A percentile compares a stretch with the other conserved stretches of the same genome.
These are phyloP conservation scores for Leccinellum luteum DNA, from an alignment of 768 basidiomycete genomes.

Conservation along the genomic window DNA sequence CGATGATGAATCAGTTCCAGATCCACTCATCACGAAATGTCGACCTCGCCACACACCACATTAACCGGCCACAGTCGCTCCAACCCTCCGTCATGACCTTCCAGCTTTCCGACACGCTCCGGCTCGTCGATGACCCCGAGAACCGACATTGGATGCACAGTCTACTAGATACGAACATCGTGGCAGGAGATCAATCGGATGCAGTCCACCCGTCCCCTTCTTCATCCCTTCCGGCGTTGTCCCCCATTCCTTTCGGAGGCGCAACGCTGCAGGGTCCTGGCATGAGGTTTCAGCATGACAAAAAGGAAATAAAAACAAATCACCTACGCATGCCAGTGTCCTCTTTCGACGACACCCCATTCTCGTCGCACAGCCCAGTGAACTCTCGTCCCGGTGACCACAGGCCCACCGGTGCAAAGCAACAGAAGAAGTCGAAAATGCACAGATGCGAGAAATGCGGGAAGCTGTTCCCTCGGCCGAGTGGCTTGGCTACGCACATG, in stretches of 20 bases:
- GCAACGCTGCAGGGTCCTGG: conserved; percentile 19
- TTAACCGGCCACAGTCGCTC: conserved; percentile 12
- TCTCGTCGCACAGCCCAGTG: conserved; percentile 10
- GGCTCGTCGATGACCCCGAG: conserved; percentile 29
- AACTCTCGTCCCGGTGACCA: conserved; percentile 9
- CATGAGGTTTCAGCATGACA: conserved; percentile 23
- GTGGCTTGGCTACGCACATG: conserved; percentile 52
- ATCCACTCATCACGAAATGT: conserved; percentile 16
- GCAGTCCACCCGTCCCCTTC: conserved; percentile 5
- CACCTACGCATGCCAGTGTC: conserved; percentile 10
- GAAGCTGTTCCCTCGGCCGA: conserved; percentile 49
- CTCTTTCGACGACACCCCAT: conserved; percentile 3
- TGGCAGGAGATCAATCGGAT: conserved; percentile 16
- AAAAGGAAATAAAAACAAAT: conserved; percentile 8
- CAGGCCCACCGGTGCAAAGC: conserved; percentile 8
- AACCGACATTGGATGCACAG: conserved; percentile 19
- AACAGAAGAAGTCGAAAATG: conserved; percentile 45
- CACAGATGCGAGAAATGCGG: conserved; percentile 44
- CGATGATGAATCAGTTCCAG: conserved; percentile 33
- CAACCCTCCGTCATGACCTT: conserved; percentile 32
- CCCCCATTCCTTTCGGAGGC: conserved; percentile 6
- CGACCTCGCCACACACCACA: conserved; percentile 3
- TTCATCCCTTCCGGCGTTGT: background rate
- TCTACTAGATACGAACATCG: conserved; percentile 15
- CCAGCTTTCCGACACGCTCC: conserved; percentile 25